phyloP scores from a whole-genome alignment of 495 filamentous ascomycete species.

The Talaromyces proteolyticus region DNA sequence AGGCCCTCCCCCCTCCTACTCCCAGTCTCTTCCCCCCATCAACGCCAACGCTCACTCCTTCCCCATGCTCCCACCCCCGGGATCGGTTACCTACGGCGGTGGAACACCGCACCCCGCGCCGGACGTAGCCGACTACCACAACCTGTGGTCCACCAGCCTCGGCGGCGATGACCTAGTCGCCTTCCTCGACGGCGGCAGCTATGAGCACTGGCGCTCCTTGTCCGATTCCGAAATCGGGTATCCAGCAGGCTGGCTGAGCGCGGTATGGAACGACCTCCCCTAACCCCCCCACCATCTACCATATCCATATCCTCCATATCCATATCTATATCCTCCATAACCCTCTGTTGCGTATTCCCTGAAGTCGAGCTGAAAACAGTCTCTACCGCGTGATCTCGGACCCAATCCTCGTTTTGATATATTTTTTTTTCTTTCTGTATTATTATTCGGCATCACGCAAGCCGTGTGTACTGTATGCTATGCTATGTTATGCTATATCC shows the following conservation, averaged over 20 bases:
- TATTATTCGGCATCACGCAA: no score
- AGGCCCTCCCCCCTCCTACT: conserved; percentile 24
- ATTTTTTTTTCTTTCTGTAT: no score
- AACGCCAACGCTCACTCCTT: conserved; percentile 29
- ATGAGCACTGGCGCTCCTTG: conserved; percentile 24
- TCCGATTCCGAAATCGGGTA: conserved; percentile 29
- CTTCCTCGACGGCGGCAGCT: conserved; percentile 41
- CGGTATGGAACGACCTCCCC: conserved; percentile 31
- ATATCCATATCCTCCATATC: background rate
- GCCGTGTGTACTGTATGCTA: no score
- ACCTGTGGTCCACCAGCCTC: conserved; percentile 29
- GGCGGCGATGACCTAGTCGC: conserved; percentile 42
- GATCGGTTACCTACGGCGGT: conserved; percentile 17
- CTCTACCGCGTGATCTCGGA: no score
- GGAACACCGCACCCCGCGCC: background rate
- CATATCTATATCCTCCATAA: no score
- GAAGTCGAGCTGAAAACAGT: no score
- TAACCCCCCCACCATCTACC: background rate
- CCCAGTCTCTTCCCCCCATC: conserved; percentile 36
- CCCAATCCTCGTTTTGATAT: no score
- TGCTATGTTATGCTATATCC: no score
- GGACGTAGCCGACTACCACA: conserved; percentile 14
- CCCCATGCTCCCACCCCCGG: conserved; percentile 25
- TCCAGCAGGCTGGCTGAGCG: conserved; percentile 34
- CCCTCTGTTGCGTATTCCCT: no score